Conservation (phyloP, 23 red algal species). For the Gracilariopsis chorda region DNA sequence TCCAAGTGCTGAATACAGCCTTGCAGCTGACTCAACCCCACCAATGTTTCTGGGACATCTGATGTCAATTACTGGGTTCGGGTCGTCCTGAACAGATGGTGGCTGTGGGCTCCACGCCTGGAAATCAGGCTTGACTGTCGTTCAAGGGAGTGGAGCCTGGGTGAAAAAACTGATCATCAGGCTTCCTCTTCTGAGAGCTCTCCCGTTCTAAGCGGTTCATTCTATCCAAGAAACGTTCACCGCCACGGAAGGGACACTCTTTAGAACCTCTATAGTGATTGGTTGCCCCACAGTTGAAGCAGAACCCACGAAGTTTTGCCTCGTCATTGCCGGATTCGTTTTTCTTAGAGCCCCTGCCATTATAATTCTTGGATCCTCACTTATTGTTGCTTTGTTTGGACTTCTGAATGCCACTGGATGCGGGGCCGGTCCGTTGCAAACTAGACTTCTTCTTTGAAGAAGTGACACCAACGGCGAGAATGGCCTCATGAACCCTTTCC, state of each 20-base stretch:
- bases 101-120: not conserved
- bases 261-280: not conserved
- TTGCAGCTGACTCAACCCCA: not conserved
- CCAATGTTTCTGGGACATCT: not conserved
- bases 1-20: not conserved
- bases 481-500: not conserved
- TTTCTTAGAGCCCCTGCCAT: not conserved
- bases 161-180: constrained; percentile 3
- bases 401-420: not conserved
- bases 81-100: not conserved
- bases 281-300: not conserved
- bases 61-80: not conserved
- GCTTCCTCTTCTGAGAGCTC: not conserved
- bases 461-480: not conserved
- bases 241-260: not conserved
- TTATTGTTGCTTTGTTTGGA: not conserved
- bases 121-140: not conserved
- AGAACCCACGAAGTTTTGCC: not conserved
- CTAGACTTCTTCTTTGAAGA: not conserved
- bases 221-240: not conserved
- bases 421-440: not conserved
- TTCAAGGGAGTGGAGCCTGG: constrained; percentile 8
- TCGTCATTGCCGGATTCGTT: not conserved
- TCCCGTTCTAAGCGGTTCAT: not conserved
- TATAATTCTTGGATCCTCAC: not conserved